Evolutionary conservation across 164 flowering plant species (phyloP).

Genomic region (Litsea cubeba): DNA sequence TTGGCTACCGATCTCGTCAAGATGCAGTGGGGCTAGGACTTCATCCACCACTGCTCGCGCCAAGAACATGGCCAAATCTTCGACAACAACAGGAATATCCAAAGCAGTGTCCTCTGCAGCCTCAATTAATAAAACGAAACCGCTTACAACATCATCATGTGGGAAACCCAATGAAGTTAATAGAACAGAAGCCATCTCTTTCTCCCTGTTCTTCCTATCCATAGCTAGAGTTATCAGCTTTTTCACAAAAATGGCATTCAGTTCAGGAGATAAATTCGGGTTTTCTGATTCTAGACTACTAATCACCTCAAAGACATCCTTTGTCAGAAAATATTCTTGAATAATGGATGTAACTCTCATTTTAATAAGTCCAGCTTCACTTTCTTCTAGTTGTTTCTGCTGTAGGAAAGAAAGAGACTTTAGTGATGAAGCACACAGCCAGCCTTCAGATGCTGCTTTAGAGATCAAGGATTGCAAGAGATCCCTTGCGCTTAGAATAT

Average conservation of each 20-base stretch:
- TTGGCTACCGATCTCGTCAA: slow-evolving; percentile 59
- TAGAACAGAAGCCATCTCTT: slow-evolving; percentile 84
- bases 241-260: slow-evolving; percentile 69
- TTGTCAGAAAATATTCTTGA: slow-evolving; percentile 65
- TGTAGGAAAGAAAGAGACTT: slow-evolving; percentile 37
- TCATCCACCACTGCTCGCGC: slow-evolving; percentile 86
- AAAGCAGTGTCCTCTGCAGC: slow-evolving; percentile 78
- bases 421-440: slow-evolving; percentile 69
- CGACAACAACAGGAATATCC: slow-evolving; percentile 59
- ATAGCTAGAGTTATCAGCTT: slow-evolving; percentile 67
- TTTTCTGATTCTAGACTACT: slow-evolving; percentile 51
- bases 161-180: slow-evolving; percentile 58
- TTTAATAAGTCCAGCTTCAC: slow-evolving; percentile 38
- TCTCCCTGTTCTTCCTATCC: slow-evolving; percentile 86
- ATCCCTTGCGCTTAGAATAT: slow-evolving; percentile 58
- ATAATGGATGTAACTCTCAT: slow-evolving; percentile 49
- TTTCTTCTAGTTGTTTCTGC: slow-evolving; percentile 35
- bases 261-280: slow-evolving; percentile 24
- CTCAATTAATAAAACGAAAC: slow-evolving; percentile 62
- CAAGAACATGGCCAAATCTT: slow-evolving; percentile 74
- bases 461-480: slow-evolving; percentile 58
- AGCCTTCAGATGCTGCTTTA: slow-evolving; percentile 79
- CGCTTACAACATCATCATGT: slow-evolving; percentile 58
- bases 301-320: slow-evolving; percentile 54
- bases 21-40: slow-evolving; percentile 64